These are phyloP conservation scores for Fomitopsis palustris DNA, from an alignment of 1,284 basidiomycete species.

Conservation along the genomic window DNA sequence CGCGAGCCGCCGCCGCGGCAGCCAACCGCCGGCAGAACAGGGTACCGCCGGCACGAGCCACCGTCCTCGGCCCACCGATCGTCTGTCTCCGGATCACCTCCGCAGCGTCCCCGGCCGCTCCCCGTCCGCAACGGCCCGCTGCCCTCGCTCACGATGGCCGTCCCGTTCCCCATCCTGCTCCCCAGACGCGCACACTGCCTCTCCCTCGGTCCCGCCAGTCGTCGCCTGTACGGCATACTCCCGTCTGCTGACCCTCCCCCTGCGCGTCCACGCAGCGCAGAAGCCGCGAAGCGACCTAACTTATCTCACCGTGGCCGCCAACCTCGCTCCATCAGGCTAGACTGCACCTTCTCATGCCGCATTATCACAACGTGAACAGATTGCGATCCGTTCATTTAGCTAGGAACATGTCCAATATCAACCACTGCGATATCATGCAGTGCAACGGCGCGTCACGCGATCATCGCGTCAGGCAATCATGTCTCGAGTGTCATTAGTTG, in stretches of 20 bases:
- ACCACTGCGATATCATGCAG: background rate
- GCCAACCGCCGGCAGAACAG: background rate
- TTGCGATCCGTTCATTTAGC: background rate
- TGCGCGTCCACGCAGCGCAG: background rate
- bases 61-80: background rate
- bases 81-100: background rate
- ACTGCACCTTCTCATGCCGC: background rate
- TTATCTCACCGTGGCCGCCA: background rate
- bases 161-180: background rate
- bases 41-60: background rate
- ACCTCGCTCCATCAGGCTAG: background rate
- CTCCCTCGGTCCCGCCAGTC: background rate
- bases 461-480: background rate
- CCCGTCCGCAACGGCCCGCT: background rate
- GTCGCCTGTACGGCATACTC: background rate
- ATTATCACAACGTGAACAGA: background rate
- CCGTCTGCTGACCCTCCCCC: background rate
- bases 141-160: too few species aligned
- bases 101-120: background rate
- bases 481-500: background rate
- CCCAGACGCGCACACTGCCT: background rate
- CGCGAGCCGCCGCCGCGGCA: background rate
- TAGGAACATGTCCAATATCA: background rate
- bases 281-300: background rate
- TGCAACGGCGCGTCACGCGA: background rate